phyloP scores from a whole-genome alignment of 257 asterid species.

The Jacaranda mimosifolia region DNA sequence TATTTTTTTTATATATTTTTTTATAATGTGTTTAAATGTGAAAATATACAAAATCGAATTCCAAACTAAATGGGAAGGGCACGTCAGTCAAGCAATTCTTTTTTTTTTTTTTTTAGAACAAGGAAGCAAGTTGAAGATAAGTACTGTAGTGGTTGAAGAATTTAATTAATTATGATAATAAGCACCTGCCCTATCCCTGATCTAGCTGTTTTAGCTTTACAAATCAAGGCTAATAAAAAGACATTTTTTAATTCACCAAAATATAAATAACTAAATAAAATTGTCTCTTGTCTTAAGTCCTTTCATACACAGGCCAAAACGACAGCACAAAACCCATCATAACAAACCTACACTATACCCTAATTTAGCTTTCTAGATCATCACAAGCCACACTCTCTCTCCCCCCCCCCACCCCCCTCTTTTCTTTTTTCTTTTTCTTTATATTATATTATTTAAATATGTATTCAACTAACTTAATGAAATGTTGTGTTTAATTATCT shows the following conservation, averaged over 20 bases:
- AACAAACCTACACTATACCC: conserved; percentile 23
- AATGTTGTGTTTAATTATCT: too few relatives aligned
- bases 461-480: too few relatives aligned
- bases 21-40: too few relatives aligned
- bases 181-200: neutral
- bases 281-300: neutral
- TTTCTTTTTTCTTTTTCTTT: neutral
- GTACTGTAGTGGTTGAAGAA: conserved; percentile 35
- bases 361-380: neutral
- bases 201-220: conserved; percentile 4
- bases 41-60: too few relatives aligned
- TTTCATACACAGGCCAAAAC: conserved; percentile 9
- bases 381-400: neutral
- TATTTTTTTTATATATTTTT: too few relatives aligned
- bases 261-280: neutral
- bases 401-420: neutral
- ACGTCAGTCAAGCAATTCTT: conserved; percentile 12
- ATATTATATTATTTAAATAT: too few relatives aligned
- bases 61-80: neutral
- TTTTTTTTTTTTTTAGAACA: too few relatives aligned
- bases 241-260: conserved; percentile 4
- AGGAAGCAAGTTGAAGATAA: conserved; percentile 26
- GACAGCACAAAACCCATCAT: conserved; percentile 29
- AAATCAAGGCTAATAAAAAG: too few relatives aligned
- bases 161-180: conserved; percentile 13